Conservation (phyloP, 179 eudicot genomes). For the Camellia oleifera region DNA sequence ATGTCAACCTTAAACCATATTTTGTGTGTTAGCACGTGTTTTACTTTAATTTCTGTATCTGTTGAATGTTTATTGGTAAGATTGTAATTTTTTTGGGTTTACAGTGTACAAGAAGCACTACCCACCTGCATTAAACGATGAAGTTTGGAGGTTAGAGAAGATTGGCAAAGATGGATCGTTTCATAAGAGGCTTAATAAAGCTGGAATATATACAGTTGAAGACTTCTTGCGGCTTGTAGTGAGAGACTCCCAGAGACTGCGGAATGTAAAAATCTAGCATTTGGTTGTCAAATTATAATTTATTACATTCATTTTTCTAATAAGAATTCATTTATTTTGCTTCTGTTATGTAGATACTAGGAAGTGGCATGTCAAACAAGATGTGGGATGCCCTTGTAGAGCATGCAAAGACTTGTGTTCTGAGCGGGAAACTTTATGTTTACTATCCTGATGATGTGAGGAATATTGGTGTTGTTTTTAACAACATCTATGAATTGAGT, state of each 20-base stretch:
- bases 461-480: constrained; percentile 80
- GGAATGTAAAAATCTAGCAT: constrained; percentile 50
- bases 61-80: constrained; percentile 6
- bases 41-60: not conserved
- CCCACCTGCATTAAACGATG: constrained; percentile 84
- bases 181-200: constrained; percentile 76
- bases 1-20: not conserved
- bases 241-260: constrained; percentile 71
- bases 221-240: constrained; percentile 92
- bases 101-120: constrained; percentile 95
- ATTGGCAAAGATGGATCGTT: constrained; percentile 98
- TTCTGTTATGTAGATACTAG: constrained; percentile 52
- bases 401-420: constrained; percentile 91
- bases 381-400: constrained; percentile 99
- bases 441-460: constrained; percentile 76
- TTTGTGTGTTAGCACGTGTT: not conserved
- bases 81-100: constrained; percentile 7
- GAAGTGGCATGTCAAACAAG: constrained; percentile 99
- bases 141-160: constrained; percentile 98
- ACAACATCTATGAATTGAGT: constrained; percentile 77
- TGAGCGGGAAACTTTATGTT: constrained; percentile 82
- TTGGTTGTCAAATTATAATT: not conserved
- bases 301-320: not conserved
- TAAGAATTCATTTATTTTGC: constrained; percentile 10
- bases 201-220: constrained; percentile 64